phyloP scores from a whole-genome alignment of 495 filamentous ascomycete species.

The Tuber indicum region DNA sequence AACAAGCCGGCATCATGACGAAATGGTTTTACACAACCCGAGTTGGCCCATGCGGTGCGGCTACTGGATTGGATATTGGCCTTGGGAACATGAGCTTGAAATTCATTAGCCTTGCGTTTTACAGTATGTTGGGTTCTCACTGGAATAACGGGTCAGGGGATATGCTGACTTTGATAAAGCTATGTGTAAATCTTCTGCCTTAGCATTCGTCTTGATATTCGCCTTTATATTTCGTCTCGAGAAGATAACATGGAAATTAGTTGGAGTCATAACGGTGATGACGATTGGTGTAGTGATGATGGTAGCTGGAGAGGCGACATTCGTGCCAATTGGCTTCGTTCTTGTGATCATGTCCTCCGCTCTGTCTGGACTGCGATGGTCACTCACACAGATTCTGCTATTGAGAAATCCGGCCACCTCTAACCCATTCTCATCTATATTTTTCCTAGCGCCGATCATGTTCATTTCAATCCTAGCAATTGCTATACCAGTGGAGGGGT shows the following conservation, averaged over 20 bases:
- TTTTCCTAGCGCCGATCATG: constrained; percentile 95
- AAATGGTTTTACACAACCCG: constrained; percentile 85
- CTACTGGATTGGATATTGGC: constrained; percentile 93
- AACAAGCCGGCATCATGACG: constrained; percentile 63
- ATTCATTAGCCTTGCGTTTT: constrained; percentile 94
- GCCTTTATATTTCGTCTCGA: constrained; percentile 94
- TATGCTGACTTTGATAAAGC: constrained; percentile 48
- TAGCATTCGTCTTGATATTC: constrained; percentile 92
- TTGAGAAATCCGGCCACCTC: constrained; percentile 90
- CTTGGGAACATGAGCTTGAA: constrained; percentile 91
- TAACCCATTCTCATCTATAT: constrained; percentile 95
- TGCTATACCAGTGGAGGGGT: constrained; percentile 80
- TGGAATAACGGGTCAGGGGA: neutral
- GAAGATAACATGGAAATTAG: constrained; percentile 72
- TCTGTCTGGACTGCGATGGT: constrained; percentile 97
- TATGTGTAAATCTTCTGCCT: constrained; percentile 97
- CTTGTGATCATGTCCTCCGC: constrained; percentile 88
- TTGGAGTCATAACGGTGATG: constrained; percentile 85
- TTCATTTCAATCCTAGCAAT: constrained; percentile 74
- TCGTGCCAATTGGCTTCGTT: constrained; percentile 78
- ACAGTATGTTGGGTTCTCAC: constrained; percentile 53
- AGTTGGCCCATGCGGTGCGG: constrained; percentile 85
- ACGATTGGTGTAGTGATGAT: constrained; percentile 96
- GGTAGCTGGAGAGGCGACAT: constrained; percentile 84
- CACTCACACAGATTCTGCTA: constrained; percentile 88